Evolutionary conservation across 1,284 basidiomycete species (phyloP).

Genomic region (Grifola frondosa): DNA sequence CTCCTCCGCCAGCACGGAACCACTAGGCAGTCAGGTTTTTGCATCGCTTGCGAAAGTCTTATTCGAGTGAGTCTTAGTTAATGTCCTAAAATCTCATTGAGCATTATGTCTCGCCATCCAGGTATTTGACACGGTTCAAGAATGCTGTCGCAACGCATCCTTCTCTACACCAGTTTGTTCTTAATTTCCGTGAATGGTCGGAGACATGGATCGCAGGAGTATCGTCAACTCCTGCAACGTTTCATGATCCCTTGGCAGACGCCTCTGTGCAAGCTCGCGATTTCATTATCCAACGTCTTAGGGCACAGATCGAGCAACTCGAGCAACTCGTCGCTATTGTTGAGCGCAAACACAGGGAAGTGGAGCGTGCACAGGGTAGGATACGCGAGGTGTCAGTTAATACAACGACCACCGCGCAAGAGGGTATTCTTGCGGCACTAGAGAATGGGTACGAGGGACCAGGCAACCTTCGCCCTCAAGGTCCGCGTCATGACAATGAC

Average conservation of each 20-base stretch:
- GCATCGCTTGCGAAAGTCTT: slow-evolving; percentile 47
- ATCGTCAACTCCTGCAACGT: slow-evolving; percentile 33
- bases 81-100: not conserved
- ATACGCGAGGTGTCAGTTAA: slow-evolving; percentile 34
- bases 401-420: slow-evolving; percentile 7
- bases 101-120: slow-evolving; percentile 21
- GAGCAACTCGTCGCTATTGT: slow-evolving; percentile 47
- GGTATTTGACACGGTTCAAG: slow-evolving; percentile 62
- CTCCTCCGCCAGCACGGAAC: slow-evolving; percentile 45
- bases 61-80: slow-evolving; percentile 46
- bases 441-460: slow-evolving; percentile 27
- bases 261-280: slow-evolving; percentile 28
- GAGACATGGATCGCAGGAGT: slow-evolving; percentile 46
- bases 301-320: slow-evolving; percentile 42
- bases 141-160: slow-evolving; percentile 49
- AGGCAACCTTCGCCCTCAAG: slow-evolving; percentile 39
- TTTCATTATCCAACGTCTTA: slow-evolving; percentile 40
- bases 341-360: slow-evolving; percentile 34
- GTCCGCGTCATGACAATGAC: slow-evolving; percentile 48
- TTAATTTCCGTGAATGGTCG: slow-evolving; percentile 45
- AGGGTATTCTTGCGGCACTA: slow-evolving; percentile 23
- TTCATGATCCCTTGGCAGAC: slow-evolving; percentile 35
- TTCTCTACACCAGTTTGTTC: slow-evolving; percentile 40
- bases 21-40: slow-evolving; percentile 36
- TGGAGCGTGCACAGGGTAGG: slow-evolving; percentile 21